Evolutionary conservation across 2,329 filamentous ascomycete genomes (phyloP).

Genomic region (Aureobasidium leucospermi): DNA sequence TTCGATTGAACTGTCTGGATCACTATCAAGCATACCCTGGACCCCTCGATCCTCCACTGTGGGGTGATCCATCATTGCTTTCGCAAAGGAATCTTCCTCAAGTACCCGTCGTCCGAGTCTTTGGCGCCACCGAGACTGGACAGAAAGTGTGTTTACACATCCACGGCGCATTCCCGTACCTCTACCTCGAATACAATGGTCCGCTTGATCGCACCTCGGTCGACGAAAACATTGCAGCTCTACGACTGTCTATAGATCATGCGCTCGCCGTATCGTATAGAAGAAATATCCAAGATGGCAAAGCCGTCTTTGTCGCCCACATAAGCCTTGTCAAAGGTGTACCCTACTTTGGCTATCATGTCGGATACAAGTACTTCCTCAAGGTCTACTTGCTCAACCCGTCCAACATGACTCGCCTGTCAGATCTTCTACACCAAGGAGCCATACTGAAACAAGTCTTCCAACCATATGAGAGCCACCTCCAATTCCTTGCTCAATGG

Average conservation of each 20-base stretch:
- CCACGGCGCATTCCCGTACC: conserved; percentile 89
- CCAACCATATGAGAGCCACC: conserved; percentile 88
- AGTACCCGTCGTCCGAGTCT: conserved; percentile 81
- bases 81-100: conserved; percentile 57
- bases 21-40: conserved; percentile 80
- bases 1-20: conserved; percentile 93
- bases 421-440: conserved; percentile 81
- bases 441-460: conserved; percentile 75
- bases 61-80: conserved; percentile 41
- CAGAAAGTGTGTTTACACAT: conserved; percentile 95
- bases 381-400: conserved; percentile 95
- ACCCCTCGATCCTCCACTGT: conserved; percentile 69
- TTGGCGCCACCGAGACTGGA: conserved; percentile 87
- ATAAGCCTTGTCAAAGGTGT: conserved; percentile 88
- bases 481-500: conserved; percentile 90
- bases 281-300: conserved; percentile 62
- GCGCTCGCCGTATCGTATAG: conserved; percentile 81
- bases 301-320: conserved; percentile 72
- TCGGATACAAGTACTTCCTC: conserved; percentile 83
- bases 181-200: conserved; percentile 83
- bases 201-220: conserved; percentile 52
- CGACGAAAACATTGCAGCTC: conserved; percentile 63
- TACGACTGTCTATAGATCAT: conserved; percentile 85
- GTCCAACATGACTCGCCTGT: conserved; percentile 73
- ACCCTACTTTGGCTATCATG: conserved; percentile 92